Conservation (phyloP, 768 basidiomycete species). For the Coprinellus micaceus region DNA sequence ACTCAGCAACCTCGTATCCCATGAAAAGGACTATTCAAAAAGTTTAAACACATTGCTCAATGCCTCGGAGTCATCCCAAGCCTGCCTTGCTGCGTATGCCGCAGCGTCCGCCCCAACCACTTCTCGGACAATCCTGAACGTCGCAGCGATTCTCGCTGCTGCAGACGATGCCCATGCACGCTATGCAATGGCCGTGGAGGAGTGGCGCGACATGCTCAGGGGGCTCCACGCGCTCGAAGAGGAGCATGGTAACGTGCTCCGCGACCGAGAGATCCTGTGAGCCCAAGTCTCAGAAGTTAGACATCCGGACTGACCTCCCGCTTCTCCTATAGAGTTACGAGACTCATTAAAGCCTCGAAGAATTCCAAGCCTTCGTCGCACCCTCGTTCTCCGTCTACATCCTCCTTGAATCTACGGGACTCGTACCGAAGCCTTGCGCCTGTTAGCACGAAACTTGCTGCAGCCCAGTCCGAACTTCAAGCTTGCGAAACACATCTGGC, state of each 20-base stretch:
- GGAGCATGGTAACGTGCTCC: constrained; percentile 62
- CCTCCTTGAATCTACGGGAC: constrained; percentile 31
- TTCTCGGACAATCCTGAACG: constrained; percentile 50
- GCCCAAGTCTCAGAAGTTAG: constrained; percentile 23
- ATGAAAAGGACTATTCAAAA: constrained; percentile 71
- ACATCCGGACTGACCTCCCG: background rate
- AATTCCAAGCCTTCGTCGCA: constrained; percentile 37
- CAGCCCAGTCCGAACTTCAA: constrained; percentile 74
- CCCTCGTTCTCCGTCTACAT: constrained; percentile 37
- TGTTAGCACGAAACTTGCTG: constrained; percentile 49
- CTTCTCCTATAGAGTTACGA: constrained; percentile 54
- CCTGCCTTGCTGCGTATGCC: constrained; percentile 71
- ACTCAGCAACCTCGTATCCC: constrained; percentile 59
- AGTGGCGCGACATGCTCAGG: constrained; percentile 61
- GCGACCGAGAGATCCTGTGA: constrained; percentile 81
- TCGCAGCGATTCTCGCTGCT: constrained; percentile 55
- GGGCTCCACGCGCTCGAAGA: constrained; percentile 66
- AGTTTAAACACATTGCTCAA: constrained; percentile 56
- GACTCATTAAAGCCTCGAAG: constrained; percentile 76
- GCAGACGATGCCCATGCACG: constrained; percentile 66
- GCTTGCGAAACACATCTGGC: constrained; percentile 78
- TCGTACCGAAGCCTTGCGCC: constrained; percentile 18
- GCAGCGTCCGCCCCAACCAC: constrained; percentile 56
- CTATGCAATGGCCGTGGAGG: constrained; percentile 59
- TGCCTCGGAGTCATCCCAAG: constrained; percentile 55